Base-by-base conservation (phyloP, 371 early-diverging fungal species). In the Mortierella sp. region DNA sequence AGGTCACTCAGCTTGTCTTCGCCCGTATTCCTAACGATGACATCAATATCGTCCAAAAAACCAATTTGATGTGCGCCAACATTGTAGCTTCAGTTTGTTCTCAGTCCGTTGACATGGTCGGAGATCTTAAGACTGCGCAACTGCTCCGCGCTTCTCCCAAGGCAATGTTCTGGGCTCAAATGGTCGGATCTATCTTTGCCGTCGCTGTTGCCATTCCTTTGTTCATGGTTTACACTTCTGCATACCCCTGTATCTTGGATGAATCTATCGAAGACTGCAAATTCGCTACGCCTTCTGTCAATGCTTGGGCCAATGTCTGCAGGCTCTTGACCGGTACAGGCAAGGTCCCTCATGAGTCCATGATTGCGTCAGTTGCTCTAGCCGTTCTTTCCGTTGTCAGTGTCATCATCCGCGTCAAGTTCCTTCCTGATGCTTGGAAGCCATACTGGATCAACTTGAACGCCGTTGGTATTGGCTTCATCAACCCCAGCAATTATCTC, bases 381-480 rank as follows among this genome's bases (percentile, higher is more conserved):
- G 76, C 60, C 11, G 74, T 70, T 16, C 83, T 84, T 36, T 86
- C 86, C 43, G 75, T 91, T 62, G 48, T 88, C 68, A 88, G 91
- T 67, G 77, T 84, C 65, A 59, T 89, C 38, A 82, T 84, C 69
- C 87, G 86, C 71, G 85, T 77, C 70, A 85, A 88, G 85, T 69
- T 86, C 32, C 48, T 91, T 21, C 90, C 92, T 13, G 65, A 86
- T 58, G 74, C 84, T 63, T 89, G 87, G 67, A 87, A 85, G 58
- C 77, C 82, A 13, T 89, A 80, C 72, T 80, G 89, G 80, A 89
- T 91, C 65, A 93, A 91, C 69, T 57, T 89, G 71, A 87, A 86
- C 71, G 92, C 94, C 47, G 73, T 93, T 47, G 94, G 94, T 69
- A 86, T 93, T 70, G 90, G 91, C 43, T 90, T 93, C 84, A 90